These are phyloP conservation scores for Ogataea glucozyma DNA, from an alignment of 805 yeast genomes.

Conservation along the genomic window DNA sequence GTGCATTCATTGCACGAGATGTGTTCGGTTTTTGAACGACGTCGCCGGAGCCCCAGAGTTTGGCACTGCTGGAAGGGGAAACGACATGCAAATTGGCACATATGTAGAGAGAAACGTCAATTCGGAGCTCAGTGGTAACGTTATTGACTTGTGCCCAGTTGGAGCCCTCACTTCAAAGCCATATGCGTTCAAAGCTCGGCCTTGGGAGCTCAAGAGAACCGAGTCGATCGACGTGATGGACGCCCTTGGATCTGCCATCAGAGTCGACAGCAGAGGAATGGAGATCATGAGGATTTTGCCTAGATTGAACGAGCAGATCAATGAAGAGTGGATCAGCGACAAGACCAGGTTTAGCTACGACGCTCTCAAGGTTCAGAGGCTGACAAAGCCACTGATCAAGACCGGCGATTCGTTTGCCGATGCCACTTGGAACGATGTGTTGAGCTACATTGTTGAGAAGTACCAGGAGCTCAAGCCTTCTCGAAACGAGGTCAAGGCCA, in stretches of 20 bases:
- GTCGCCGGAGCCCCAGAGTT: constrained; percentile 92
- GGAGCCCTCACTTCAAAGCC: constrained; percentile 91
- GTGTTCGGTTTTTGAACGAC: constrained; percentile 87
- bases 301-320: constrained; percentile 79
- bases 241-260: constrained; percentile 77
- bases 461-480: constrained; percentile 54
- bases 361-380: constrained; percentile 82
- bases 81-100: constrained; percentile 89
- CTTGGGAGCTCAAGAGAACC: constrained; percentile 90
- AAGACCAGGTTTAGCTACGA: constrained; percentile 84
- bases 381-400: constrained; percentile 77
- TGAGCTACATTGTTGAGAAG: constrained; percentile 66
- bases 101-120: constrained; percentile 82
- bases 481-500: constrained; percentile 74
- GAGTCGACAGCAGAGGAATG: constrained; percentile 85
- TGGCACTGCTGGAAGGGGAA: constrained; percentile 88
- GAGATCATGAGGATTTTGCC: constrained; percentile 88
- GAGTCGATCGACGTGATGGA: constrained; percentile 84
- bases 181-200: constrained; percentile 88
- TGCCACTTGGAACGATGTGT: constrained; percentile 87
- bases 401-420: constrained; percentile 67
- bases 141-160: constrained; percentile 86
- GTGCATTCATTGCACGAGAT: constrained; percentile 89
- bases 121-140: constrained; percentile 83
- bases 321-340: constrained; percentile 91